Conservation (phyloP, 2,329 filamentous ascomycete species). For the Verticillium tricorpus region DNA sequence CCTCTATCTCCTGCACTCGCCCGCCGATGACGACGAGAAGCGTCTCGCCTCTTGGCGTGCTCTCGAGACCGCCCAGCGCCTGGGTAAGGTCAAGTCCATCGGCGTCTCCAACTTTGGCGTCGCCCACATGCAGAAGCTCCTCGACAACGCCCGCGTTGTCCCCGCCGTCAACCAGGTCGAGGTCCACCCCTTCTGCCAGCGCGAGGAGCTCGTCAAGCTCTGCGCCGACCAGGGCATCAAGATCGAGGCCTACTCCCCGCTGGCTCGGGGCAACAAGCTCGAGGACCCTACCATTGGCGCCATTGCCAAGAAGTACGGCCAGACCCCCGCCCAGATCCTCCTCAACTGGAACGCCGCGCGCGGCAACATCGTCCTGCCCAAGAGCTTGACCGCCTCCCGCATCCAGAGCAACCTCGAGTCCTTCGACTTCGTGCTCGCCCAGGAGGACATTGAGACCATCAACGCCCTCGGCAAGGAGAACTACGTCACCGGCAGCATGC, state of each 20-base stretch:
- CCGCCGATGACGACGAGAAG: conserved; percentile 31
- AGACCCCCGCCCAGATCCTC: conserved; percentile 53
- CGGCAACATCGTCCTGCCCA: conserved; percentile 59
- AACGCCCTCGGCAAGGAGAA: conserved; percentile 21
- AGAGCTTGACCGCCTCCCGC: conserved; percentile 54
- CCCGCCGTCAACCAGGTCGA: conserved; percentile 59
- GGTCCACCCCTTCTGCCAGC: conserved; percentile 57
- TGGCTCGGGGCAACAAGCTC: conserved; percentile 32
- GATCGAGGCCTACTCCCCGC: conserved; percentile 20
- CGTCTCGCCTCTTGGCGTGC: conserved; percentile 30
- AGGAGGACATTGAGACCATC: conserved; percentile 39
- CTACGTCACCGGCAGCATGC: conserved; percentile 28
- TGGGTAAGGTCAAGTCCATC: conserved; percentile 44
- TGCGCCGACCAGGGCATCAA: conserved; percentile 76
- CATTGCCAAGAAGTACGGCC: conserved; percentile 50
- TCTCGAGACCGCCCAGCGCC: conserved; percentile 13
- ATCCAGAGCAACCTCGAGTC: conserved; percentile 61
- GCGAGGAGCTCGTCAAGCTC: conserved; percentile 20
- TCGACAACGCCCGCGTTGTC: conserved; percentile 35
- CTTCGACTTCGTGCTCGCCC: conserved; percentile 55
- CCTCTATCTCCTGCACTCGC: conserved; percentile 48
- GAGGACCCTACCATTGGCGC: conserved; percentile 51
- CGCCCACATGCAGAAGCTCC: conserved; percentile 26
- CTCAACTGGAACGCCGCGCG: conserved; percentile 55
- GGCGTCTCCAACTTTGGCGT: conserved; percentile 28